Percentiles rank a stretch among this genome's conserved stretches.
Evolutionary conservation across 192 early-diverging fungal species (phyloP).

Genomic region (Oehlia diaphana): DNA sequence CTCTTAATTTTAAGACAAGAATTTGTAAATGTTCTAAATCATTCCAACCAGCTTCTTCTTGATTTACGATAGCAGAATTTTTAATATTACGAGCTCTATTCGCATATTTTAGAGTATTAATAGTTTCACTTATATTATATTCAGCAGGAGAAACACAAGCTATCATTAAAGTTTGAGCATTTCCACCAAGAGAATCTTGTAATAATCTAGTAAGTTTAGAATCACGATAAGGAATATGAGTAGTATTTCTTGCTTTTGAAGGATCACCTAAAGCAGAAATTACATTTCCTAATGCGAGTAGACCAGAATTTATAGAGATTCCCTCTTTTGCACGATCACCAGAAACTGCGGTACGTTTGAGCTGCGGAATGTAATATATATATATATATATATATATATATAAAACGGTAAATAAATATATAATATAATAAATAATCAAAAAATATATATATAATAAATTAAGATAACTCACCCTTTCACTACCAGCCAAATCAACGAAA

Average conservation of each 20-base stretch:
- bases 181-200: slow-evolving; percentile 95
- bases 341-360: slow-evolving; percentile 91
- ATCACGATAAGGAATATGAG: slow-evolving; percentile 95
- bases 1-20: slow-evolving; percentile 62
- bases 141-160: slow-evolving; percentile 92
- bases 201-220: slow-evolving; percentile 95
- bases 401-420: too few species aligned
- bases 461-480: slow-evolving; percentile 66
- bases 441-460: neutral
- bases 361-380: slow-evolving; percentile 23
- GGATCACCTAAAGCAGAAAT: slow-evolving; percentile 95
- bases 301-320: slow-evolving; percentile 95
- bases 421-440: neutral
- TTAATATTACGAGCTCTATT: slow-evolving; percentile 95
- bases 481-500: slow-evolving; percentile 99
- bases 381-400: too few species aligned
- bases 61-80: slow-evolving; percentile 84
- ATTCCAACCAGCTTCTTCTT: slow-evolving; percentile 65
- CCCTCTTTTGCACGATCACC: slow-evolving; percentile 95
- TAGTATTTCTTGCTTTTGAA: slow-evolving; percentile 47
- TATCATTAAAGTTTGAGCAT: slow-evolving; percentile 91
- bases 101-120: slow-evolving; percentile 97
- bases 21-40: slow-evolving; percentile 66
- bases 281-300: slow-evolving; percentile 95
- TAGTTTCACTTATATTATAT: slow-evolving; percentile 81